phyloP scores from a whole-genome alignment of 108 stramenopile genomes.

The Bacterosira constricta region DNA sequence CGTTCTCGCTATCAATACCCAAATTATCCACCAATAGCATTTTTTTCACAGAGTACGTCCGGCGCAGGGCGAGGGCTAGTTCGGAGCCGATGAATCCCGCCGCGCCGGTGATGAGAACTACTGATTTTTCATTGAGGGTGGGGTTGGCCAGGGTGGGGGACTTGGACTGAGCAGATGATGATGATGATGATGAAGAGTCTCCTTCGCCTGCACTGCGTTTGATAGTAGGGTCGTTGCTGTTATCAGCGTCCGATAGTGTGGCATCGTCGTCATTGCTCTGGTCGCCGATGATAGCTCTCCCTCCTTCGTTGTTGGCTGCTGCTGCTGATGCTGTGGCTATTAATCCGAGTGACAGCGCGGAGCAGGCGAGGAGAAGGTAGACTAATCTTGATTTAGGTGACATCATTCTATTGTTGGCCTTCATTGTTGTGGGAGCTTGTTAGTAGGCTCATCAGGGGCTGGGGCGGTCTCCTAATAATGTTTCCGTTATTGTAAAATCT shows the following conservation, averaged over 20 bases:
- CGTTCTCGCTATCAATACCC: conserved; percentile 31
- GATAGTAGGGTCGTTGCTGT: no score
- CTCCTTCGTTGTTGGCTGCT: not conserved
- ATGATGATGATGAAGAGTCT: not conserved
- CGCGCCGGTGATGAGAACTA: conserved; percentile 82
- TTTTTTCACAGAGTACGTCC: conserved; percentile 66
- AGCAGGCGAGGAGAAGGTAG: no score
- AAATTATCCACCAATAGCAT: conserved; percentile 69
- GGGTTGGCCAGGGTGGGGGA: not conserved
- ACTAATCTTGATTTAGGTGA: no score
- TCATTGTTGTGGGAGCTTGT: no score
- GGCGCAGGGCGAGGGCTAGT: conserved; percentile 74
- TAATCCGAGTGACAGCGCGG: no score
- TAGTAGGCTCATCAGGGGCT: no score
- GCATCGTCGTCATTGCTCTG: not conserved
- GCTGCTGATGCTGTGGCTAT: not conserved
- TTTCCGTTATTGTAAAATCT: no score
- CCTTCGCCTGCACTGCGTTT: not conserved
- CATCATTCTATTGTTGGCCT: no score
- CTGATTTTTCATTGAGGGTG: conserved; percentile 51
- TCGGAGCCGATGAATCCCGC: conserved; percentile 85
- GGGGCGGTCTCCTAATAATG: no score
- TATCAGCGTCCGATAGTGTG: not conserved
- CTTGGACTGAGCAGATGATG: not conserved
- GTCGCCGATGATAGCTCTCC: no score